A percentile compares a stretch with the other conserved stretches of the same genome.
Conservation (phyloP, 495 filamentous ascomycete species). For the Tuber indicum region DNA sequence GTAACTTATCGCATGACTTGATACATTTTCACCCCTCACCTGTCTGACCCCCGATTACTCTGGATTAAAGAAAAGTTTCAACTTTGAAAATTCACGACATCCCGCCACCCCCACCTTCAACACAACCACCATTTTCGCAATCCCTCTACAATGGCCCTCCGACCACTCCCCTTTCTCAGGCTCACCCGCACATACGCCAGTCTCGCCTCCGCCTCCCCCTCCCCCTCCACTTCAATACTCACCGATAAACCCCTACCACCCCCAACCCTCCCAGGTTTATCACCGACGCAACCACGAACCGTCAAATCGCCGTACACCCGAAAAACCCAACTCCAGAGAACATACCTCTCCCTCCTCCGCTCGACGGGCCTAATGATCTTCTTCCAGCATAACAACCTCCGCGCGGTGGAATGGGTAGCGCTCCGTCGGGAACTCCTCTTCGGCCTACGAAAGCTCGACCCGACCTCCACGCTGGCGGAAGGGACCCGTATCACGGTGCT, state of each 20-base stretch:
- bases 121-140: not conserved
- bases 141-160: not conserved
- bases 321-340: constrained; percentile 88
- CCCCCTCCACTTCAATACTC: constrained; percentile 50
- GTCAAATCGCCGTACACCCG: constrained; percentile 77
- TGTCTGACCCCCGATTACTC: not conserved
- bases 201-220: constrained; percentile 62
- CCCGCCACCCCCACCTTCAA: not conserved
- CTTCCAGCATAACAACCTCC: constrained; percentile 96
- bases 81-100: not conserved
- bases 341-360: constrained; percentile 87
- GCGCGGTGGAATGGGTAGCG: constrained; percentile 75
- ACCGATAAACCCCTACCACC: constrained; percentile 12
- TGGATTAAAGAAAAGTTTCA: not conserved
- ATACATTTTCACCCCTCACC: not conserved
- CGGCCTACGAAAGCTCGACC: constrained; percentile 57
- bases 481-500: constrained; percentile 70
- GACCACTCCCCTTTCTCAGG: not conserved
- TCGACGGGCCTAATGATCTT: constrained; percentile 82
- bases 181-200: constrained; percentile 16
- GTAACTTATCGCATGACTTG: not conserved
- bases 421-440: constrained; percentile 71
- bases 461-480: constrained; percentile 42
- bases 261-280: constrained; percentile 6
- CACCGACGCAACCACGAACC: constrained; percentile 70